Percentiles rank a stretch among this genome's conserved stretches.
phyloP scores from a whole-genome alignment of 306 rosid genomes.

The Notholithocarpus densiflorus region DNA sequence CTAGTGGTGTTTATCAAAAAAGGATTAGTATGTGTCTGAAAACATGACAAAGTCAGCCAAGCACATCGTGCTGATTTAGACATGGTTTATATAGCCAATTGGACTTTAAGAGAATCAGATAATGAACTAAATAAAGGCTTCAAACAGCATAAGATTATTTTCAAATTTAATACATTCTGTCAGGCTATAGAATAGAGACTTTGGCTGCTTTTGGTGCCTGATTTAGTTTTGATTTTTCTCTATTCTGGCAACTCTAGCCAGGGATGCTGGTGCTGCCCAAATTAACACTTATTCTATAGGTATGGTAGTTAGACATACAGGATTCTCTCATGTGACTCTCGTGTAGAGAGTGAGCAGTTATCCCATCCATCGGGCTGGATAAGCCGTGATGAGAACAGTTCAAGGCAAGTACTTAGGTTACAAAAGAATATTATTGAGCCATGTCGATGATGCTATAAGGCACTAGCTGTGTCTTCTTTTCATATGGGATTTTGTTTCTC shows the following conservation, averaged over 20 bases:
- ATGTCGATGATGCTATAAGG: background rate
- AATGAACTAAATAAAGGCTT: background rate
- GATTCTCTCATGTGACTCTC: background rate
- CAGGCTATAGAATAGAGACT: background rate
- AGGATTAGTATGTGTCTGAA: background rate
- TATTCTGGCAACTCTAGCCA: constrained; percentile 6
- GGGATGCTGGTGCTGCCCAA: background rate
- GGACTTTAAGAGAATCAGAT: background rate
- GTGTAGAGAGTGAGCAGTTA: background rate
- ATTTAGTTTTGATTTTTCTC: constrained; percentile 9
- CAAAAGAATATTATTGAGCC: background rate
- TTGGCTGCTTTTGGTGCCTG: background rate
- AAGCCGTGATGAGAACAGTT: background rate
- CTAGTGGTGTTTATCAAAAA: background rate
- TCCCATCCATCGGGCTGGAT: background rate
- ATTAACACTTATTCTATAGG: background rate
- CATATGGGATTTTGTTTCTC: no score
- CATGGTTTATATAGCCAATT: background rate
- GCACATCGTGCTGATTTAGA: background rate
- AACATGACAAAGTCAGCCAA: background rate
- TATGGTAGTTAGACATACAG: constrained; percentile 6
- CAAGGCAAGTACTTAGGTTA: background rate
- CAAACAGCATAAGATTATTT: background rate
- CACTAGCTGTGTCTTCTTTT: background rate
- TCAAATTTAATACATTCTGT: background rate